Base-by-base conservation (phyloP, 2,329 filamentous ascomycete species). In the Aspergillus melleus region DNA sequence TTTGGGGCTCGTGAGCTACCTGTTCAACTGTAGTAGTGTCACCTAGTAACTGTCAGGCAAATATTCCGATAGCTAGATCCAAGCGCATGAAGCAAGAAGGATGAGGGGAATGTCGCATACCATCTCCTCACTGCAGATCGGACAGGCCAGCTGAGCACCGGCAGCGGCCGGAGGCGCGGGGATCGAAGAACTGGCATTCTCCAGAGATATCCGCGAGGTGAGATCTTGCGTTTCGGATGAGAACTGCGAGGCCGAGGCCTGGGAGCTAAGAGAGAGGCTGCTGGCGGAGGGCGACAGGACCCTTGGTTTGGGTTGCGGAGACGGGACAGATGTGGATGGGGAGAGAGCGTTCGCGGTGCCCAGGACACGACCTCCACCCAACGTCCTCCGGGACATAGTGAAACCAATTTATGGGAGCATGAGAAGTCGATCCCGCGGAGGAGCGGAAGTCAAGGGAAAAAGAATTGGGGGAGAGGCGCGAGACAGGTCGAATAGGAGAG, bases 81-180 rank as follows among this genome's bases (percentile, higher is more conserved):
- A 22, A 50, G 22, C n/a, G 42, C 2, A 30, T 32, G 16, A 22
- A 22, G 24, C 12, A 53, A 11, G n/a, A 42, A 30, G 20, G 20
- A 44, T 19, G 24, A 52, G 44, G 44, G 20, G 44, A 30, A 46
- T 39, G 62, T 54, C 50, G 70, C 79, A 64, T 80, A 95, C 92
- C 95, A 99, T 99, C 77, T 97, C 93, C 79, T 98, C 96, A 68
- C 88, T 92, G 77, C 95, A 99, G 73, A 99, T 99, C n/a, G 95
- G 95, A 75, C 95, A 99, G 57, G 94, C 87, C 60, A 99, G 86
- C 75, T 85, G 85, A 65, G 86, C 86, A 66, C 84, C 86, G 57
- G 86, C 79, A 55, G 86, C 83, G 52, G 79, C 82, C 64, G 83
- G 83, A 52, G 74, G 75, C 19, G 76, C 75, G 52, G 78, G 77